phyloP scores from a whole-genome alignment of 371 early-diverging fungal species.

The Racocetra persica region DNA sequence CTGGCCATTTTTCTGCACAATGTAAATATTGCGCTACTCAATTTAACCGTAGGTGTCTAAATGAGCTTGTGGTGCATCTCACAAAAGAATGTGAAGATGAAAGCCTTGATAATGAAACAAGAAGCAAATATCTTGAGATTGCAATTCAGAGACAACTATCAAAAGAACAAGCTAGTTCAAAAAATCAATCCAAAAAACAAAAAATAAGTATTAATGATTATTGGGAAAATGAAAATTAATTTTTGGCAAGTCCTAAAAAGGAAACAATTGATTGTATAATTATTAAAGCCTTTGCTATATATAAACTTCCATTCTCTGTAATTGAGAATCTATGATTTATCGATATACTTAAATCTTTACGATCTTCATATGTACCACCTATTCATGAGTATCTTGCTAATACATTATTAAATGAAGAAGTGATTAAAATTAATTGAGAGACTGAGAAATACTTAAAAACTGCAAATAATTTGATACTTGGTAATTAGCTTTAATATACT shows the following conservation, averaged over 20 bases:
- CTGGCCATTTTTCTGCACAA: constrained; percentile 1
- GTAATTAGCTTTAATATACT: too few species aligned
- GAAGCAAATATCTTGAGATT: not conserved
- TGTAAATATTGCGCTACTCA: not conserved
- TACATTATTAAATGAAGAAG: not conserved
- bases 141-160: too few species aligned
- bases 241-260: not conserved
- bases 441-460: too few species aligned
- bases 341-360: not conserved
- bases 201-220: not conserved
- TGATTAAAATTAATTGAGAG: not conserved
- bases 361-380: not conserved
- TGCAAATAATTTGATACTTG: too few species aligned
- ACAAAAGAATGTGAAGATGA: not conserved
- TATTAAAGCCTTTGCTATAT: not conserved
- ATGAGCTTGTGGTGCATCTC: not conserved
- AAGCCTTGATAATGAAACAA: not conserved
- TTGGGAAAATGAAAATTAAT: not conserved
- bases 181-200: not conserved
- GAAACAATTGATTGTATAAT: not conserved
- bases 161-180: not conserved
- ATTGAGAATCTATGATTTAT: constrained; percentile 1
- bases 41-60: too few species aligned
- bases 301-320: not conserved
- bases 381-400: not conserved